Evolutionary conservation across 2,329 filamentous ascomycete genomes (phyloP).

Genomic region (Cercospora citrullina): DNA sequence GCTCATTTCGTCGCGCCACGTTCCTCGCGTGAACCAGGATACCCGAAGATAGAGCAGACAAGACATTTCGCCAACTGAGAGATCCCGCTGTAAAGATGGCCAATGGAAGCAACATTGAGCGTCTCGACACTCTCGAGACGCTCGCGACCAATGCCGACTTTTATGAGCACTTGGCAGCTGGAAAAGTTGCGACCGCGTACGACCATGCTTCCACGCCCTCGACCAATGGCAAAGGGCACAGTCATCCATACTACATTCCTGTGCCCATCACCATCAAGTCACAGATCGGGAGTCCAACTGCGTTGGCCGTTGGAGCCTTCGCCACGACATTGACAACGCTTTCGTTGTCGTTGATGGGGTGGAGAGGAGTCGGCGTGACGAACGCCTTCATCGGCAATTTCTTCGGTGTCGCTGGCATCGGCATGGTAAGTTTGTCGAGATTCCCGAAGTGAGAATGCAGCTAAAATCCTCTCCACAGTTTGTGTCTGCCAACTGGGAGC

Average conservation of each 20-base stretch:
- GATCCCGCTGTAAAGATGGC: constrained; percentile 21
- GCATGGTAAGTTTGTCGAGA: constrained; percentile 42
- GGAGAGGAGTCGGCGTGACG: constrained; percentile 51
- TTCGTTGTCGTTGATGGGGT: constrained; percentile 58
- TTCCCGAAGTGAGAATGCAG: neutral
- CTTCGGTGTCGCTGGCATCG: constrained; percentile 55
- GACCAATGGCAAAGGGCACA: constrained; percentile 14
- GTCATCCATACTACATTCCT: constrained; percentile 32
- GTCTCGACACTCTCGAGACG: constrained; percentile 34
- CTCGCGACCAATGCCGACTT: constrained; percentile 33
- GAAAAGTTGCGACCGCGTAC: constrained; percentile 27
- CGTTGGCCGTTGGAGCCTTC: constrained; percentile 55
- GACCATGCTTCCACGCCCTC: constrained; percentile 21
- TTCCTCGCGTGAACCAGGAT: neutral
- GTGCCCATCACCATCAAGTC: constrained; percentile 38
- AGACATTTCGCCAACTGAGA: neutral
- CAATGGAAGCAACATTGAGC: constrained; percentile 32
- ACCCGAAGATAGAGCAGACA: neutral
- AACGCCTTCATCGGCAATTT: constrained; percentile 58
- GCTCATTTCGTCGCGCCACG: neutral
- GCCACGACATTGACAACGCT: constrained; percentile 57
- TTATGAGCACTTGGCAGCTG: constrained; percentile 34
- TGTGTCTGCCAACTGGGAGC: constrained; percentile 58
- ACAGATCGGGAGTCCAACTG: constrained; percentile 41
- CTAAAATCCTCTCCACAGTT: constrained; percentile 12